A percentile compares a stretch with the other conserved stretches of the same genome.
These are phyloP conservation scores for Starmerella apis DNA, from an alignment of 805 yeast genomes.

Conservation along the genomic window DNA sequence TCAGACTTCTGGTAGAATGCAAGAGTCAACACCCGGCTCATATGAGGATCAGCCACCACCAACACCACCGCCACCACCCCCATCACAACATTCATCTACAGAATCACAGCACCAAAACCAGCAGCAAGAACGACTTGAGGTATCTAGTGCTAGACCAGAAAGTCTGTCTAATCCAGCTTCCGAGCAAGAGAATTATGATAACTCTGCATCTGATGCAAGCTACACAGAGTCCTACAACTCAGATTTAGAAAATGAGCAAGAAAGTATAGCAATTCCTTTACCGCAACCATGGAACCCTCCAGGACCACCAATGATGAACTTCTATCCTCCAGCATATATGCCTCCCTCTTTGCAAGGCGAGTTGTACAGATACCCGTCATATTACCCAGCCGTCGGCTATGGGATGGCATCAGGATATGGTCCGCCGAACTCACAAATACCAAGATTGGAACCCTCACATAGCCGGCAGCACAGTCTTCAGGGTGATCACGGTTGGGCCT, in stretches of 20 bases:
- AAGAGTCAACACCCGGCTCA: slow-evolving; percentile 12
- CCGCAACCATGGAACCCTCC: not conserved
- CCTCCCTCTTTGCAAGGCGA: not conserved
- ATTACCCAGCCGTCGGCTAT: not conserved
- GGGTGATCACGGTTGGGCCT: not conserved
- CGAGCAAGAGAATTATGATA: not conserved
- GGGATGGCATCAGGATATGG: not conserved
- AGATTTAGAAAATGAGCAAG: not conserved
- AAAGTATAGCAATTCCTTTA: not conserved
- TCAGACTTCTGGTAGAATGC: slow-evolving; percentile 3
- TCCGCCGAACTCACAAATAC: not conserved
- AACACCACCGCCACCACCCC: not conserved
- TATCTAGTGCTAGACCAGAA: not conserved
- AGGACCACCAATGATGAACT: not conserved
- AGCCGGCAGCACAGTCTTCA: not conserved
- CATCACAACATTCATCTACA: not conserved
- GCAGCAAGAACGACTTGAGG: not conserved
- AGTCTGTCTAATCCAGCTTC: not conserved
- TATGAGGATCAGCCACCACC: not conserved
- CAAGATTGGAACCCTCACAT: not conserved
- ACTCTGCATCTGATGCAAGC: not conserved
- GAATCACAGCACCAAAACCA: not conserved
- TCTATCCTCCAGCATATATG: not conserved
- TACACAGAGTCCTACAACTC: not conserved
- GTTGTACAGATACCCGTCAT: not conserved